Evolutionary conservation across 805 yeast genomes (phyloP).

Genomic region (Pichia ethanolica): DNA sequence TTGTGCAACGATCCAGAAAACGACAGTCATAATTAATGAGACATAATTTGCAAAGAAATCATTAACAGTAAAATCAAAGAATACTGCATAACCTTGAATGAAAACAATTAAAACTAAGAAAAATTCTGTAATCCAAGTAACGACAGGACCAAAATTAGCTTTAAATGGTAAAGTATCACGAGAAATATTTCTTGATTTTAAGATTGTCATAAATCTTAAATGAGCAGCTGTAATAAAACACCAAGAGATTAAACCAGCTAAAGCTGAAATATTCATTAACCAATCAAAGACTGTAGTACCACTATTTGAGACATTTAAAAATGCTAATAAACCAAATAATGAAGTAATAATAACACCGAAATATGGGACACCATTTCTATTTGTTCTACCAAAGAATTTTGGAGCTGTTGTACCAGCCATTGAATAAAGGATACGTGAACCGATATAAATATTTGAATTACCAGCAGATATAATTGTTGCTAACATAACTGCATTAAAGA

Average conservation of each 20-base stretch:
- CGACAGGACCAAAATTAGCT: slow-evolving; percentile 61
- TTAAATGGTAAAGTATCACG: slow-evolving; percentile 69
- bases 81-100: slow-evolving; percentile 66
- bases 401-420: slow-evolving; percentile 60
- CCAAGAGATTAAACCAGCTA: slow-evolving; percentile 73
- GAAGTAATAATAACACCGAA: slow-evolving; percentile 51
- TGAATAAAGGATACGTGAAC: slow-evolving; percentile 62
- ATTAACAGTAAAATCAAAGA: slow-evolving; percentile 46
- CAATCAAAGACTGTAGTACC: slow-evolving; percentile 60
- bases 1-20: slow-evolving; percentile 40
- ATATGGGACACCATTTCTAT: slow-evolving; percentile 55
- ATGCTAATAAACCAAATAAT: slow-evolving; percentile 56
- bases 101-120: slow-evolving; percentile 50
- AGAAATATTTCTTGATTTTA: slow-evolving; percentile 54
- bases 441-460: slow-evolving; percentile 66
- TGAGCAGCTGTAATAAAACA: slow-evolving; percentile 57
- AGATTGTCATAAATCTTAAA: slow-evolving; percentile 60
- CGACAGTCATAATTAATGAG: slow-evolving; percentile 55
- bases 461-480: slow-evolving; percentile 70
- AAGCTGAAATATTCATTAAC: slow-evolving; percentile 70
- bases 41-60: slow-evolving; percentile 65
- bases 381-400: slow-evolving; percentile 39
- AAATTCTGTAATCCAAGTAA: slow-evolving; percentile 55
- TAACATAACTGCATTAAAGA: slow-evolving; percentile 65
- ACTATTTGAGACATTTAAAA: slow-evolving; percentile 44